Conservation (phyloP, 2,329 filamentous ascomycete genomes). For the Lachnum nothofagi region DNA sequence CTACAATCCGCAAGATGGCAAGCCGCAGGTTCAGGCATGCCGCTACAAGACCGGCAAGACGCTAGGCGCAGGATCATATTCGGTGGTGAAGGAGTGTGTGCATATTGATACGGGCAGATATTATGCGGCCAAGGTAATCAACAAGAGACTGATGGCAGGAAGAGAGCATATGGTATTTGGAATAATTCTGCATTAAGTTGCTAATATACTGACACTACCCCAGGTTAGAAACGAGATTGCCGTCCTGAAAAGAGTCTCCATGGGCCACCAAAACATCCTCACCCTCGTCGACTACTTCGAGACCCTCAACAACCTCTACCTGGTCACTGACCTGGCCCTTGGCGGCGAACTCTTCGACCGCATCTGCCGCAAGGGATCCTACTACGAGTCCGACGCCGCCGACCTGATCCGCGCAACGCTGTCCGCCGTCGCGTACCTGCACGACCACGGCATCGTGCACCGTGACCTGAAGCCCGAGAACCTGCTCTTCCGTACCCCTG, state of each 20-base stretch:
- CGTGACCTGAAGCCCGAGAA: slow-evolving; percentile 98
- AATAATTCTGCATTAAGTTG: too few species aligned
- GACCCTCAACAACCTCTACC: slow-evolving; percentile 98
- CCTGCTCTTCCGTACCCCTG: slow-evolving; percentile 89
- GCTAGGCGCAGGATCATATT: slow-evolving; percentile 91
- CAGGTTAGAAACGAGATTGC: slow-evolving; percentile 97
- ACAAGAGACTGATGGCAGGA: slow-evolving; percentile 95
- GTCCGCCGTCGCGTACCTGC: slow-evolving; percentile 95
- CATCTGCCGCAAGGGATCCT: slow-evolving; percentile 96
- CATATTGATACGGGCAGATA: slow-evolving; percentile 97
- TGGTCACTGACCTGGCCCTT: slow-evolving; percentile 92
- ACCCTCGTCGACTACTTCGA: slow-evolving; percentile 99
- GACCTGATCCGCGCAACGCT: slow-evolving; percentile 91
- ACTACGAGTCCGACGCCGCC: slow-evolving; percentile 95
- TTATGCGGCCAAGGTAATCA: slow-evolving; percentile 99
- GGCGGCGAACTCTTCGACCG: slow-evolving; percentile 97
- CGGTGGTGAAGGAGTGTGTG: slow-evolving; percentile 97
- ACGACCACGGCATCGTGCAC: slow-evolving; percentile 98
- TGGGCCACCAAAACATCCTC: slow-evolving; percentile 97
- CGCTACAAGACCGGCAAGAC: slow-evolving; percentile 99
- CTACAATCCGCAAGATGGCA: slow-evolving; percentile 24
- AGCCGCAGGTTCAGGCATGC: slow-evolving; percentile 70
- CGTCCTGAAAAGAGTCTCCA: slow-evolving; percentile 94
- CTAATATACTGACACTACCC: too few species aligned
- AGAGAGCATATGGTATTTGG: slow-evolving; percentile 99